These are phyloP conservation scores for Sporobolomyces pararoseus DNA, from an alignment of 768 basidiomycete species.

Conservation along the genomic window DNA sequence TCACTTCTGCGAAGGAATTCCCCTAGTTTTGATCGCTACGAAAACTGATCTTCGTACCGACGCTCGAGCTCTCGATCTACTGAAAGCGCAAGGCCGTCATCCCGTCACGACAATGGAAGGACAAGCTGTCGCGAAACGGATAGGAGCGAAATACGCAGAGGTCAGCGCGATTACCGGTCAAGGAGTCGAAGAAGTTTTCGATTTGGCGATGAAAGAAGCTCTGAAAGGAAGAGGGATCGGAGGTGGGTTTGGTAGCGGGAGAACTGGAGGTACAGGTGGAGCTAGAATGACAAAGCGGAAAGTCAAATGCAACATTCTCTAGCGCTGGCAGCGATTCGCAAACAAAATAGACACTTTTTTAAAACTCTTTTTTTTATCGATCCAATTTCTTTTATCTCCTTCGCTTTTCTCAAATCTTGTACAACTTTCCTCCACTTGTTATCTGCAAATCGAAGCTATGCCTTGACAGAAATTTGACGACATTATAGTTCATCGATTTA, in stretches of 20 bases:
- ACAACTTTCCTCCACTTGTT: background rate
- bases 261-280: background rate
- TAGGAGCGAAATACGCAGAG: slow-evolving; percentile 80
- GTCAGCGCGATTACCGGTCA: slow-evolving; percentile 88
- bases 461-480: no score
- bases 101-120: slow-evolving; percentile 83
- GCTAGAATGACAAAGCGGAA: slow-evolving; percentile 1
- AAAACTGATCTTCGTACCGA: slow-evolving; percentile 88
- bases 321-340: background rate
- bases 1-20: slow-evolving; percentile 85
- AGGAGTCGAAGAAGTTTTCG: slow-evolving; percentile 88
- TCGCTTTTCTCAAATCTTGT: background rate
- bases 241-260: slow-evolving; percentile 61
- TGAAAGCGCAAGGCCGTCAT: slow-evolving; percentile 69
- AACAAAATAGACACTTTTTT: slow-evolving; percentile 13
- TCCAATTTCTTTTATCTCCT: background rate
- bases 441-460: no score
- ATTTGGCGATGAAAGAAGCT: slow-evolving; percentile 76
- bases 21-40: slow-evolving; percentile 85
- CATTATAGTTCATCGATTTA: background rate
- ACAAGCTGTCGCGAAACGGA: slow-evolving; percentile 77
- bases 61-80: slow-evolving; percentile 77
- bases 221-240: slow-evolving; percentile 68
- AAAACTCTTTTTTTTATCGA: slow-evolving; percentile 3
- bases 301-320: slow-evolving; percentile 36